phyloP scores from a whole-genome alignment of 1,139 yeast species.

The Blastobotrys proliferans region DNA sequence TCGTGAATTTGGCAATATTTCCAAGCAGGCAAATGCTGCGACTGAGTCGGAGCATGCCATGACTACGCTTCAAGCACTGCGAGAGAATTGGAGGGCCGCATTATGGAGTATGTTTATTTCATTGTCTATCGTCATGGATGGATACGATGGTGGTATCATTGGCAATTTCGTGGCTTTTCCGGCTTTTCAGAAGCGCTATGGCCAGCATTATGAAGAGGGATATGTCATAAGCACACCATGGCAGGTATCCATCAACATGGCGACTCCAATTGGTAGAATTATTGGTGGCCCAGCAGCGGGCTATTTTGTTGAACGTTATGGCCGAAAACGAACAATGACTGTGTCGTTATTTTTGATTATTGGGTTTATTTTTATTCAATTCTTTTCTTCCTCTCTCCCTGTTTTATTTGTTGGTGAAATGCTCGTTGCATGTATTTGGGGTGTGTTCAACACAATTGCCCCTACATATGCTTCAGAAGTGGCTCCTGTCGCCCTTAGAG shows the following conservation, averaged over 20 bases:
- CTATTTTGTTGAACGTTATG: constrained; percentile 32
- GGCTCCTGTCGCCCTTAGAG: constrained; percentile 43
- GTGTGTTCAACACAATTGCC: constrained; percentile 43
- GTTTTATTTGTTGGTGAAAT: constrained; percentile 41
- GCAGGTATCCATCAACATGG: constrained; percentile 38
- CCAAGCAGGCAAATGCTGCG: too few species aligned
- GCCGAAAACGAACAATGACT: constrained; percentile 40
- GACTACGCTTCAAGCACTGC: constrained; percentile 18
- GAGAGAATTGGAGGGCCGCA: constrained; percentile 39
- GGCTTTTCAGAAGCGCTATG: constrained; percentile 40
- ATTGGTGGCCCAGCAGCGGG: constrained; percentile 40
- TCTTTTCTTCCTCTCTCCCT: constrained; percentile 33
- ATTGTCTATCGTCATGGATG: constrained; percentile 45
- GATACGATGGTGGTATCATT: constrained; percentile 43
- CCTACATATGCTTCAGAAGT: constrained; percentile 47
- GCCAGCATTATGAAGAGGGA: constrained; percentile 37
- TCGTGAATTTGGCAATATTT: too few species aligned
- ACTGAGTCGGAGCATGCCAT: constrained; percentile 20
- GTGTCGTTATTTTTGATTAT: constrained; percentile 32
- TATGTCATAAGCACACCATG: constrained; percentile 40
- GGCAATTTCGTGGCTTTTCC: constrained; percentile 42
- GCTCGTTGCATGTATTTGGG: constrained; percentile 44
- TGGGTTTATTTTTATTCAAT: constrained; percentile 40
- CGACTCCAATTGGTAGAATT: constrained; percentile 24
- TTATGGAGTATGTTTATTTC: constrained; percentile 45